Percentiles rank a stretch among this genome's conserved stretches.
Conservation (phyloP, 1,139 yeast species). For the Candida dubliniensis region DNA sequence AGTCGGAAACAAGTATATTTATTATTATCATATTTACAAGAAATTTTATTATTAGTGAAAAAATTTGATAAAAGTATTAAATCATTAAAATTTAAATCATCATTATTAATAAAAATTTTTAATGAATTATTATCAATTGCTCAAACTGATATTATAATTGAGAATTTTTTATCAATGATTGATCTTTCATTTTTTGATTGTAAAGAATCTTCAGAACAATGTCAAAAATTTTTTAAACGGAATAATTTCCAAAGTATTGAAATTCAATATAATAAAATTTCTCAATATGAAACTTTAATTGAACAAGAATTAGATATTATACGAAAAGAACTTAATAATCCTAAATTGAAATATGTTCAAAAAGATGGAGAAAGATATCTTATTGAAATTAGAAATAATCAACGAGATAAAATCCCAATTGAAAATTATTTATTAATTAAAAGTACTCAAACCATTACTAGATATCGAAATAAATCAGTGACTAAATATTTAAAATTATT, state of each 20-base stretch:
- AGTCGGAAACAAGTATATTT: conserved; percentile 65
- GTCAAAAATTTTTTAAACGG: conserved; percentile 53
- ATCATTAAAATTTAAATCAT: conserved; percentile 19
- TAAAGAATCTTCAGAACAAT: conserved; percentile 45
- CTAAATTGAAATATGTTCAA: conserved; percentile 56
- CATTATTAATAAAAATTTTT: conserved; percentile 26
- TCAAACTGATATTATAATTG: conserved; percentile 20
- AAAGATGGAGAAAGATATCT: conserved; percentile 66
- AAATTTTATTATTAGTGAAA: conserved; percentile 30
- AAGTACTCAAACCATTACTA: conserved; percentile 67
- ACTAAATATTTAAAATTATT: conserved; percentile 51
- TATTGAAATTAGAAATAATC: conserved; percentile 68
- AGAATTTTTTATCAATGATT: conserved; percentile 51
- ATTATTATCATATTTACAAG: conserved; percentile 53
- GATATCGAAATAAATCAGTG: conserved; percentile 69
- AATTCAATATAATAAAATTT: conserved; percentile 42
- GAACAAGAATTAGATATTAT: conserved; percentile 51
- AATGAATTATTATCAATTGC: conserved; percentile 20
- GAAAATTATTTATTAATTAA: conserved; percentile 72
- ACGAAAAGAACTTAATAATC: conserved; percentile 50
- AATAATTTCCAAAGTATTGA: conserved; percentile 43
- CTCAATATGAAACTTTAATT: conserved; percentile 43
- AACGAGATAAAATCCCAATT: conserved; percentile 58
- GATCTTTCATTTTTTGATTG: conserved; percentile 53
- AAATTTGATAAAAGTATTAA: conserved; percentile 26